These are phyloP conservation scores for Xylaria intraflava DNA, from an alignment of 495 filamentous ascomycete genomes.

Conservation along the genomic window DNA sequence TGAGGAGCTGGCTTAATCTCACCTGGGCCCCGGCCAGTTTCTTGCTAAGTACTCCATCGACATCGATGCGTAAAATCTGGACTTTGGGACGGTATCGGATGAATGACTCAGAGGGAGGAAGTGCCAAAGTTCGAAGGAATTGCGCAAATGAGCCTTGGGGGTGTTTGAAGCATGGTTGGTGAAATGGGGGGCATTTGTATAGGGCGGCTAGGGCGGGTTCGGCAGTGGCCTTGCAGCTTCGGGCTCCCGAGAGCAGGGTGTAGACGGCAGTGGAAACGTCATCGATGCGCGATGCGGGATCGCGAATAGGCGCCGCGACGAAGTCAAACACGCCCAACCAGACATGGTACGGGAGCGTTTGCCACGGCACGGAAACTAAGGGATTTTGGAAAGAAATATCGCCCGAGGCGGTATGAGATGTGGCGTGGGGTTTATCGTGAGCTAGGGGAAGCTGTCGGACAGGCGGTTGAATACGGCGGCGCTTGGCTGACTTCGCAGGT, in stretches of 20 bases:
- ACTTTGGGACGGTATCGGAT: slow-evolving; percentile 61
- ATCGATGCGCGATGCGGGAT: slow-evolving; percentile 37
- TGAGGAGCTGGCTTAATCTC: slow-evolving; percentile 36
- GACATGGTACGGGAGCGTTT: slow-evolving; percentile 63
- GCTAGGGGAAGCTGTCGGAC: neutral
- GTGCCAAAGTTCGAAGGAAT: slow-evolving; percentile 29
- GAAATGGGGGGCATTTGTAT: slow-evolving; percentile 60
- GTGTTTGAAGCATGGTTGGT: slow-evolving; percentile 30
- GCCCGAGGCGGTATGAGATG: neutral
- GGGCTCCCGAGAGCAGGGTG: slow-evolving; percentile 57
- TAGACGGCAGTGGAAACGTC: slow-evolving; percentile 29
- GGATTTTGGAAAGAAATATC: neutral
- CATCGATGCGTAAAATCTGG: slow-evolving; percentile 61
- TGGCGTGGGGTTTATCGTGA: neutral
- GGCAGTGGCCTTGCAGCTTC: slow-evolving; percentile 57
- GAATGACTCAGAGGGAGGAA: slow-evolving; percentile 15
- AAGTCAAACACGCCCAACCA: slow-evolving; percentile 61
- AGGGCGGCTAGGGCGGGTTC: slow-evolving; percentile 71
- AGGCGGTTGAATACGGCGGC: neutral
- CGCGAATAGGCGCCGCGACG: slow-evolving; percentile 55
- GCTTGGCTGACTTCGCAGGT: neutral
- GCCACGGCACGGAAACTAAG: slow-evolving; percentile 56
- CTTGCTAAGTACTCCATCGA: slow-evolving; percentile 28
- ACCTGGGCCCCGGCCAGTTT: slow-evolving; percentile 32
- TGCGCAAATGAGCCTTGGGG: slow-evolving; percentile 35